These are phyloP conservation scores for Spinacia oleracea DNA, from an alignment of 179 eudicot species.

Conservation along the genomic window DNA sequence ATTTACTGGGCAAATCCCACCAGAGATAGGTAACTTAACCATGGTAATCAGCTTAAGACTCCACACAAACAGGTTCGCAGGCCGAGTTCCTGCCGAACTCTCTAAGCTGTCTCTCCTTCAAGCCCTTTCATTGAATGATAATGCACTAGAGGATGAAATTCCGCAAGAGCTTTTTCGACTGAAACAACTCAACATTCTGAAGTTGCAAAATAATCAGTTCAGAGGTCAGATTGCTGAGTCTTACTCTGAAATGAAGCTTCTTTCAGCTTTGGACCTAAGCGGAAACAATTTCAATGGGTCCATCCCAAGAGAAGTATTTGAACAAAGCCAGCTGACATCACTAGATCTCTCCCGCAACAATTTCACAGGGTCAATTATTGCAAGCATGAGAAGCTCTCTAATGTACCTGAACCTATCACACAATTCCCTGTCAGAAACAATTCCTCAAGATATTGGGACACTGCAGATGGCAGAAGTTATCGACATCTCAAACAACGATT, in stretches of 20 bases:
- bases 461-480: constrained; percentile 62
- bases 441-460: constrained; percentile 61
- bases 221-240: constrained; percentile 46
- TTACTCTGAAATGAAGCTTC: constrained; percentile 44
- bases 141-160: constrained; percentile 50
- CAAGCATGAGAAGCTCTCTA: constrained; percentile 51
- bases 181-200: constrained; percentile 38
- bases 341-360: constrained; percentile 58
- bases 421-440: constrained; percentile 20
- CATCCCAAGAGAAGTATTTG: constrained; percentile 45
- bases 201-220: constrained; percentile 41
- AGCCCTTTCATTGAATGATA: constrained; percentile 43
- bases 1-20: constrained; percentile 51
- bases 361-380: constrained; percentile 49
- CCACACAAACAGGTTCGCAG: constrained; percentile 45
- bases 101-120: constrained; percentile 54
- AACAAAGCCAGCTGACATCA: constrained; percentile 30
- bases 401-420: constrained; percentile 47
- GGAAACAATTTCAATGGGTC: constrained; percentile 57
- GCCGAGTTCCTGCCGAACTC: constrained; percentile 47
- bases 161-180: constrained; percentile 54
- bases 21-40: constrained; percentile 52
- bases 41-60: constrained; percentile 36
- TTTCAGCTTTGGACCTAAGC: constrained; percentile 51
- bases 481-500: constrained; percentile 57